phyloP scores from a whole-genome alignment of 768 basidiomycete species.

The Collybia sp. region DNA sequence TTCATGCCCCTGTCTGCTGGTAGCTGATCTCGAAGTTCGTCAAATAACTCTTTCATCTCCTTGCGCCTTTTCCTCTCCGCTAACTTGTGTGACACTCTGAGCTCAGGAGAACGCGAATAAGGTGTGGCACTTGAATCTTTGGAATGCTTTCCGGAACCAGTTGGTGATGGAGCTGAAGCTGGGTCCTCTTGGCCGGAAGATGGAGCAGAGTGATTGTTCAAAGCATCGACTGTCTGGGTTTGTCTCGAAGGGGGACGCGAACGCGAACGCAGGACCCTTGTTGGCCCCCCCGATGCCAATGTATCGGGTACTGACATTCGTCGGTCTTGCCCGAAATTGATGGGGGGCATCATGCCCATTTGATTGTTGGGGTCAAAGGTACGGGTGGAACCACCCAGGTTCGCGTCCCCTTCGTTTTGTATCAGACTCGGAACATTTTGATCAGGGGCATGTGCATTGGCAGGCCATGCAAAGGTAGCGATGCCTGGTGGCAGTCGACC shows the following conservation, averaged over 20 bases:
- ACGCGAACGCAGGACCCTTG: conserved; percentile 55
- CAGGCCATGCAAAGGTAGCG: conserved; percentile 71
- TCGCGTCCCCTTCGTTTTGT: conserved; percentile 42
- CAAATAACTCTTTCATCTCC: conserved; percentile 99
- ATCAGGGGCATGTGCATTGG: conserved; percentile 32
- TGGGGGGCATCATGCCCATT: conserved; percentile 52
- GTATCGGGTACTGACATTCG: conserved; percentile 75
- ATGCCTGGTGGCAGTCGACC: conserved; percentile 58
- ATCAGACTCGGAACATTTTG: conserved; percentile 28
- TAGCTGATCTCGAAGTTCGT: conserved; percentile 89
- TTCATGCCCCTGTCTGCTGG: conserved; percentile 94
- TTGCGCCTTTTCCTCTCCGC: conserved; percentile 96
- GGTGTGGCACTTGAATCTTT: conserved; percentile 65
- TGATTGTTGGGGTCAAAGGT: conserved; percentile 44
- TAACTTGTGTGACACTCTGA: conserved; percentile 93
- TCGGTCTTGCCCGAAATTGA: conserved; percentile 58
- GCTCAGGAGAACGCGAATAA: conserved; percentile 92
- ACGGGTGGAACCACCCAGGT: conserved; percentile 34
- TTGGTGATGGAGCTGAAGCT: conserved; percentile 29
- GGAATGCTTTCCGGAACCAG: conserved; percentile 26
- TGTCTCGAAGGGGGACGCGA: conserved; percentile 72
- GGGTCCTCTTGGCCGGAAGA: conserved; percentile 42
- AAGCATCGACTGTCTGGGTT: conserved; percentile 35
- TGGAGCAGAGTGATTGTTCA: conserved; percentile 31
- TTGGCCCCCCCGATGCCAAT: conserved; percentile 33